Percentiles rank a stretch among this genome's conserved stretches.
These are phyloP conservation scores for Tilletiaria anomala DNA, from an alignment of 1,284 basidiomycete genomes.

Conservation along the genomic window DNA sequence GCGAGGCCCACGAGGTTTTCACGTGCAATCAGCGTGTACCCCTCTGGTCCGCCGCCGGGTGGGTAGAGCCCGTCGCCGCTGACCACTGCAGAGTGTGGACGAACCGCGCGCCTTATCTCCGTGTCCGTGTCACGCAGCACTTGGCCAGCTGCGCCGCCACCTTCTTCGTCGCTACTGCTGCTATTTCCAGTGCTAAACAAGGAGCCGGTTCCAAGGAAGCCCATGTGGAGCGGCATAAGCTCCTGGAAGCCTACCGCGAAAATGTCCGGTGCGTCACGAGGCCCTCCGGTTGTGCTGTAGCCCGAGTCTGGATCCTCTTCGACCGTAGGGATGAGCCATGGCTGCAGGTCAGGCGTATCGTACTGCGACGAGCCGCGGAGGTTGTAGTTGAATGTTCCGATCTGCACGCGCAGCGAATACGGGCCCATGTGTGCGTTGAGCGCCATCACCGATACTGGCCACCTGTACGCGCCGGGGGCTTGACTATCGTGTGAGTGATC, in stretches of 20 bases:
- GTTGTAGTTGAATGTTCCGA: constrained; percentile 73
- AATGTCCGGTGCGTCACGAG: constrained; percentile 48
- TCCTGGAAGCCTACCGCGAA: constrained; percentile 81
- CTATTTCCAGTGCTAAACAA: constrained; percentile 1
- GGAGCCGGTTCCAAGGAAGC: constrained; percentile 28
- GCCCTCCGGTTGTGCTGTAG: constrained; percentile 11
- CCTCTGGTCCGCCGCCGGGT: constrained; percentile 29
- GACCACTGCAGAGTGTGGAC: constrained; percentile 35
- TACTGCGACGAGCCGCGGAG: constrained; percentile 50
- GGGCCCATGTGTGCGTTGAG: background rate
- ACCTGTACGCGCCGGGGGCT: too few relatives aligned
- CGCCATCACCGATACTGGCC: too few relatives aligned
- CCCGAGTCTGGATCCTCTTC: constrained; percentile 16
- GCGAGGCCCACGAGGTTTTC: constrained; percentile 32
- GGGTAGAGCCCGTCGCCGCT: constrained; percentile 28
- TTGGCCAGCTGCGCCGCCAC: constrained; percentile 46
- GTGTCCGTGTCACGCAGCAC: constrained; percentile 52
- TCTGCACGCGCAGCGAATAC: constrained; percentile 51
- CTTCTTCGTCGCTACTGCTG: constrained; percentile 44
- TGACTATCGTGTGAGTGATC: too few relatives aligned
- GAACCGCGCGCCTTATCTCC: constrained; percentile 41
- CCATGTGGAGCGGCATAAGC: constrained; percentile 53
- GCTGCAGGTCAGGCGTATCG: constrained; percentile 20
- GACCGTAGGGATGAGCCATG: constrained; percentile 36
- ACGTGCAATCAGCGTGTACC: constrained; percentile 25